Base-by-base conservation (phyloP, 1,139 yeast genomes). In the Taphrina flavorubra region DNA sequence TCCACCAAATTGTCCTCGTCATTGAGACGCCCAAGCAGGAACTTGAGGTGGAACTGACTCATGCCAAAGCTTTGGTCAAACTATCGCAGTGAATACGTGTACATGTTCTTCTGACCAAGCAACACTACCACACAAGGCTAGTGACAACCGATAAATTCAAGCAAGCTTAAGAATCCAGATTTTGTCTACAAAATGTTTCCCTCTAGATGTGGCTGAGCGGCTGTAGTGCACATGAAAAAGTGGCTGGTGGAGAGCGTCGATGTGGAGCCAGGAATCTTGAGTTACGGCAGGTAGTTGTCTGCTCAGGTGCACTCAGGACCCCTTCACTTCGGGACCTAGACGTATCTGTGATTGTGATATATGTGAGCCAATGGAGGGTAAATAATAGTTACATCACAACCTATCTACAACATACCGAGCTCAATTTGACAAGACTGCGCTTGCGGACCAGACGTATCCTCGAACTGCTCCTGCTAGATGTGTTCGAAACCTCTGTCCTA, bases 31-130 rank as follows among this genome's bases (percentile, higher is more conserved):
- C 55, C 55, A 16, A 63, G 61, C 36, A 63, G 37, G 25, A n/a
- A 46, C 25, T 63, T 63, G 67, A 63, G 61, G 42, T 58, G 62
- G 16, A 44, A 20, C 16, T 58, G 62, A 36, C 51, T 44, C 62
- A 58, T 58, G 31, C n/a, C 31, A 25, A 25, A 25, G 31, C 31
- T 25, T 25, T 4, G 31, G 31, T 25, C 31, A 25, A 25, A 4
- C 31, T 25, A 25, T 25, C 2, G 31, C 4, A 25, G 31, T 25
- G 31, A 25, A 25, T 25, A 25, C 4, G 4, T 25, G 31, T 25
- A 25, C 31, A 25, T 25, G 31, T 25, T 25, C 31, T 25, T 20
- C n/a, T 1, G 36, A 49, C 47, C 47, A 44, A 3, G 47, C 3
- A 25, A 2, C 31, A 25, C 31, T 25, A 2, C 31, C 31, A 25